Evolutionary conservation across 108 stramenopile species (phyloP), one percentile per base, ranked within the genome.

Genomic region (Schizochytrium sp.): DNA sequence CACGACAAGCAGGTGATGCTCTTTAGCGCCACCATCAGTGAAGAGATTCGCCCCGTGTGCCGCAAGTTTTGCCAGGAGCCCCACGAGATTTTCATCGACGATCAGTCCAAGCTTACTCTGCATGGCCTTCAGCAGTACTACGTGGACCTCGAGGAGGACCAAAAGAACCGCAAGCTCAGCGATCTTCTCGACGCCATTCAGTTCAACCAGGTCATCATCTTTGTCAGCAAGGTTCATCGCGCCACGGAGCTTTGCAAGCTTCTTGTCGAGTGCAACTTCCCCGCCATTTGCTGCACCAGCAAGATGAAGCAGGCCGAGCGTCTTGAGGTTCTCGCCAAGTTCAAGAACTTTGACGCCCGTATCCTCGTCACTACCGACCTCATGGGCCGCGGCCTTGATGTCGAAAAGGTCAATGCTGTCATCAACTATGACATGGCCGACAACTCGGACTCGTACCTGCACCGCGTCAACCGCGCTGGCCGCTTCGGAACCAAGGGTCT

Each of bases 201-300:
- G 91, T 99, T 99, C 95, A 99, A 99, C 91, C 99, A 99, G 93
- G 98, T 99, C 83, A 98, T 99, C 87, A 99, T 99, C 92, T 99
- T 99, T 90, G 97, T 98, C 72, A 96, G 96, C 88, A 99, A 98
- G 95, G 93, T 93, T 19, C 59, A 97, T 95, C 89, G 98, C 95
- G 69, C 97, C 95, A 87, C 95, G 93, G 93, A 99, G 96, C 92
- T 94, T 57, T 60, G 90, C 90, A 58, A 91, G 60, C 95, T 99
- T 72, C 95, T 99, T 88, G 96, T 95, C 55, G 98, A 99, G 90
- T 98, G 98, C 94, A 99, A 99, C 97, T 99, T 99, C 93, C 99
- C 99, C 55, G 96, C 97, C 87, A 98, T 99, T 88, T 97, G 97
- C 93, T 98, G 98, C 90, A 97, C 98, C 94, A 96, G 96, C 53